Evolutionary conservation across 441 rosid genomes (phyloP), one percentile per base, ranked within the genome.

Genomic region (Jatropha podagrica): DNA sequence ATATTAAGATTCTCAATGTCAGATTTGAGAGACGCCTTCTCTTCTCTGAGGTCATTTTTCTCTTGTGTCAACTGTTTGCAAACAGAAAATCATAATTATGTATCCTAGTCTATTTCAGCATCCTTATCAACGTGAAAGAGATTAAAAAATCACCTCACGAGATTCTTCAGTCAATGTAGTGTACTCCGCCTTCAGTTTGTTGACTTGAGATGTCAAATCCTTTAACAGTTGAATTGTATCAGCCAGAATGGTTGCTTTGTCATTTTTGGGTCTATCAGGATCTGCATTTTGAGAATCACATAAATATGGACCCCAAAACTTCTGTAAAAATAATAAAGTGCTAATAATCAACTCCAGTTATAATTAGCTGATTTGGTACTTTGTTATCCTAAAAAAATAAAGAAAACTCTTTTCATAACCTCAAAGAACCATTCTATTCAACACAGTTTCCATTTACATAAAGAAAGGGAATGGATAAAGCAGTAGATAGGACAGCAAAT

Each of bases 261-360:
- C 98, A 77, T 94, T 89, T 85, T 85, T 94, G 65, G 97, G 92
- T 84, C 96, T 85, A 72, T 90, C 94, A 4, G 96, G 97, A 85
- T 94, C 98, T 94, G 83, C 77, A 80, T 42, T 74, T 56, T 69
- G 73, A 65, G 77, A 32, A 74, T 65, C 32, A 48, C 54, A 58
- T 26, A 59, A 59, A 23, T 59, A 59, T 11, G 17, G 44, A 23
- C 38, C 10, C n/a, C 14, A 73, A 46, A 41, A 26, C 42, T 44
- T 65, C 17, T 14, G 5, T 15, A 65, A 65, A 51, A 41, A 10
- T 15, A 54, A 73, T 14, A 12, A 38, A 42, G 14, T n/a, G 5
- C 20, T 18, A 58, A 42, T 49, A 65, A 6, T 59, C 41, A 8
- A 58, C n/a, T 74, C 37, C 67, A 26, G 64, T 56, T 18, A 44